Base-by-base conservation (phyloP, 208 protist species). In the Crithidia acanthocephali region DNA sequence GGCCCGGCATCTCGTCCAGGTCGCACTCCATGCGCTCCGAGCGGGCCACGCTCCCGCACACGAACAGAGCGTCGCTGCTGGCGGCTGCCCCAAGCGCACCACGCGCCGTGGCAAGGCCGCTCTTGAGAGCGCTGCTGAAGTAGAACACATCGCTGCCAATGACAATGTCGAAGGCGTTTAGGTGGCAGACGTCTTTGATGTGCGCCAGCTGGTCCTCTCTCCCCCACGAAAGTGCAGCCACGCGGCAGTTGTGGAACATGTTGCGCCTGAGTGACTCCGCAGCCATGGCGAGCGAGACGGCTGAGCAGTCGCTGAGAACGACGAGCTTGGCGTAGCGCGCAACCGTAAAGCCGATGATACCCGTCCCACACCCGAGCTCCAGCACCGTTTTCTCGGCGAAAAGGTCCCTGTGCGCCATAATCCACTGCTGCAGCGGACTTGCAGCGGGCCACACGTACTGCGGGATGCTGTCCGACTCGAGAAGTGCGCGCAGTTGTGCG, bases 121-220 rank as follows among this genome's bases (percentile, higher is more conserved):
- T 52, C 30, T 51, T 84, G 33, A 88, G 58, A 1, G 66, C 68
- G 30, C 62, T 62, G 23, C 53, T 76, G 67, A 91, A 88, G 68
- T 89, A 91, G 35, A 91, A 89, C n/a, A 91, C 52, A 40, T 91
- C 86, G 72, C 83, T 86, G 5, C 81, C 86, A 10, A 91, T 80
- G 20, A 91, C 78, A 8, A 87, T 45, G 28, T 91, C 83, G 42
- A 91, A 91, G 0, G 20, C n/a, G 3, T 68, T 72, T 11, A 80
- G 25, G 30, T 33, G 27, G 32, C 75, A 72, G 13, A 56, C 59
- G n/a, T 30, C 53, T 30, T 73, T 69, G 15, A 80, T 47, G 22
- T 68, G 60, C 13, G 32, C 51, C 48, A 85, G 56, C 33, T 80
- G 58, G 7, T 76, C 74, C n/a, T 66, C 67, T n/a, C 67, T 50